These are phyloP conservation scores for Hyaloscypha finlandica DNA, from an alignment of 495 filamentous ascomycete genomes.

Conservation along the genomic window DNA sequence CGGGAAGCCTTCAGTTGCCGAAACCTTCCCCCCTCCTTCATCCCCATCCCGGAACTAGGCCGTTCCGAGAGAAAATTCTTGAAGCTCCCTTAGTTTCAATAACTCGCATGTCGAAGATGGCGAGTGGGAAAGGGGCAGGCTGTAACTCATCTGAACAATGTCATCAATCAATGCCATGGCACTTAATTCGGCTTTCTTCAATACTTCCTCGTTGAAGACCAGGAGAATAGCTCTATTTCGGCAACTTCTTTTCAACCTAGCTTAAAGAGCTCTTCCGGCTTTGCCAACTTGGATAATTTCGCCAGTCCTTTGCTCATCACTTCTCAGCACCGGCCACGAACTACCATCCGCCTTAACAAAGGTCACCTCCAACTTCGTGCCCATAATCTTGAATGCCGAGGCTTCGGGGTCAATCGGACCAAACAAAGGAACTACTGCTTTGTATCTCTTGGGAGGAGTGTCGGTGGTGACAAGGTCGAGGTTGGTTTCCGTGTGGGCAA, in stretches of 20 bases:
- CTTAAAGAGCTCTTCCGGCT: constrained; percentile 61
- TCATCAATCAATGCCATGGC: neutral
- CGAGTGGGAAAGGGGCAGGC: neutral
- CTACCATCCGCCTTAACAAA: constrained; percentile 79
- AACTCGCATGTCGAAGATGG: neutral
- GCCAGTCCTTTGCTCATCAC: constrained; percentile 75
- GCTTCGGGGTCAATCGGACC: constrained; percentile 71
- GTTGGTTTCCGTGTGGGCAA: constrained; percentile 57
- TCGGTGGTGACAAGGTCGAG: constrained; percentile 85
- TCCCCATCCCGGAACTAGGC: too few species aligned
- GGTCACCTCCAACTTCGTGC: constrained; percentile 91
- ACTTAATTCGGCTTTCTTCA: neutral
- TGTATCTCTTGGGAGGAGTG: constrained; percentile 73
- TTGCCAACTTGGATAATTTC: constrained; percentile 67
- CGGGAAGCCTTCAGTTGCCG: too few species aligned
- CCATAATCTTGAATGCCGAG: constrained; percentile 80
- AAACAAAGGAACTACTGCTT: constrained; percentile 72
- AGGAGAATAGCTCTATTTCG: neutral
- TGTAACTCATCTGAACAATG: neutral
- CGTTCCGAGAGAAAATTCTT: neutral
- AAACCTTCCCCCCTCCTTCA: too few species aligned
- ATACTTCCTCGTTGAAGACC: neutral
- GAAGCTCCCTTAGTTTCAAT: neutral
- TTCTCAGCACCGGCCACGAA: constrained; percentile 88
- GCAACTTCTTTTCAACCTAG: neutral